Conservation (phyloP, 768 basidiomycete species). For the Lactarius akahatsu region DNA sequence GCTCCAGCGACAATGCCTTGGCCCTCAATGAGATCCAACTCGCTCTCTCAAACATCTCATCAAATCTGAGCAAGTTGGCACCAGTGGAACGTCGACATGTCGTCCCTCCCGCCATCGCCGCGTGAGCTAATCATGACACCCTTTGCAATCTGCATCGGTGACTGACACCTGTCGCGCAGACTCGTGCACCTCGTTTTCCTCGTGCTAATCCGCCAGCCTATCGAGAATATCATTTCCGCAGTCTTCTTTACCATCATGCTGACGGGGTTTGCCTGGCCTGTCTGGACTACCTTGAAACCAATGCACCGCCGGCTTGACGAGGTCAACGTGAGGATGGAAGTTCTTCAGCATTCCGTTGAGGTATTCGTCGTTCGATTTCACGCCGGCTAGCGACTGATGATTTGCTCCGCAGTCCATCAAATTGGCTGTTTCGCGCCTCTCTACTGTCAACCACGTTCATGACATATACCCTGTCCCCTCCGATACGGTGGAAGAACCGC, state of each 20-base stretch:
- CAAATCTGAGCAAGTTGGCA: conserved; percentile 5
- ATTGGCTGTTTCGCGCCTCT: neutral
- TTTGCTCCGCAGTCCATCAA: neutral
- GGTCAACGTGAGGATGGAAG: neutral
- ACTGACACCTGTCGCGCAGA: conserved; percentile 1
- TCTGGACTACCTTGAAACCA: conserved; percentile 9
- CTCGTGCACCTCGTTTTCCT: conserved; percentile 4
- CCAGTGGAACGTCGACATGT: conserved; percentile 6
- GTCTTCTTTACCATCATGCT: conserved; percentile 12
- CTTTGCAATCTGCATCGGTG: neutral
- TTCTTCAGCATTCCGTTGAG: conserved; percentile 12
- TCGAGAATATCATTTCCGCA: neutral
- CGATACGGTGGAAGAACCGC: neutral
- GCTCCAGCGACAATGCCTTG: neutral
- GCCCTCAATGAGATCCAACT: neutral
- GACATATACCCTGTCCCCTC: no score
- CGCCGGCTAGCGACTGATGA: neutral
- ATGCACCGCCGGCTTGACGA: conserved; percentile 2
- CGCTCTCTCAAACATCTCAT: neutral
- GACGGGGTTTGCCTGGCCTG: conserved; percentile 3
- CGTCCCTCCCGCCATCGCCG: neutral
- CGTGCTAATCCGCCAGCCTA: neutral
- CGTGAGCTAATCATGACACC: conserved; percentile 13
- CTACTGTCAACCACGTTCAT: neutral
- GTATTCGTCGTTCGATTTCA: neutral